These are phyloP conservation scores for Trichoderma orchidacearum DNA, from an alignment of 495 filamentous ascomycete species.

Conservation along the genomic window DNA sequence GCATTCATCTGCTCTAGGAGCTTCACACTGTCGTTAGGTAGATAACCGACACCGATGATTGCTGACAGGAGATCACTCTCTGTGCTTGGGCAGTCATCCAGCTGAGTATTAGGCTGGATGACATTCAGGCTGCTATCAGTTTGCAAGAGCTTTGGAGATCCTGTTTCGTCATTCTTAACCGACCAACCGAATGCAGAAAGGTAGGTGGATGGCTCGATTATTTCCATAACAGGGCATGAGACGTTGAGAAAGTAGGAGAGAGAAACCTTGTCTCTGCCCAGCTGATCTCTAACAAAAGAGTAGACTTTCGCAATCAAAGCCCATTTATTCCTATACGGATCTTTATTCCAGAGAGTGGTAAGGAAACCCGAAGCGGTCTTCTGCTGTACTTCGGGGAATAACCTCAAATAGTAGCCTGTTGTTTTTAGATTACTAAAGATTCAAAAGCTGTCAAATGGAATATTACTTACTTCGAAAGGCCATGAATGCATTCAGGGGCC, in stretches of 20 bases:
- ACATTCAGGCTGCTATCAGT: not conserved
- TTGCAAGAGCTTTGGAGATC: not conserved
- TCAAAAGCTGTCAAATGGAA: not conserved
- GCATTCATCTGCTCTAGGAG: not conserved
- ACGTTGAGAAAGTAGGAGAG: not conserved
- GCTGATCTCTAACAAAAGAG: constrained; percentile 2
- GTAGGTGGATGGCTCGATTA: not conserved
- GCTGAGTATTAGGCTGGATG: too few relatives aligned
- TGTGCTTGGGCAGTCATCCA: not conserved
- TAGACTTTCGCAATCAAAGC: constrained; percentile 6
- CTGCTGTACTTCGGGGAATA: constrained; percentile 26
- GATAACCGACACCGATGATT: not conserved
- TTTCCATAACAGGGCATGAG: not conserved
- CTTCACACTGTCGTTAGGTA: not conserved
- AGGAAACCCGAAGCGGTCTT: constrained; percentile 24
- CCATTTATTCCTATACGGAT: constrained; percentile 2
- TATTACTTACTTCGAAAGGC: constrained; percentile 29
- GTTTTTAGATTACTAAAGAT: constrained; percentile 12
- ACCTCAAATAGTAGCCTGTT: constrained; percentile 17
- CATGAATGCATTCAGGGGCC: constrained; percentile 34
- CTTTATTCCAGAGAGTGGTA: constrained; percentile 2
- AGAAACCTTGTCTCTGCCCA: not conserved
- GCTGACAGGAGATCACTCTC: not conserved
- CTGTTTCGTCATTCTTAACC: not conserved
- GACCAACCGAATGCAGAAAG: not conserved